phyloP scores from a whole-genome alignment of 192 early-diverging fungal species.

The Backusella westeae region DNA sequence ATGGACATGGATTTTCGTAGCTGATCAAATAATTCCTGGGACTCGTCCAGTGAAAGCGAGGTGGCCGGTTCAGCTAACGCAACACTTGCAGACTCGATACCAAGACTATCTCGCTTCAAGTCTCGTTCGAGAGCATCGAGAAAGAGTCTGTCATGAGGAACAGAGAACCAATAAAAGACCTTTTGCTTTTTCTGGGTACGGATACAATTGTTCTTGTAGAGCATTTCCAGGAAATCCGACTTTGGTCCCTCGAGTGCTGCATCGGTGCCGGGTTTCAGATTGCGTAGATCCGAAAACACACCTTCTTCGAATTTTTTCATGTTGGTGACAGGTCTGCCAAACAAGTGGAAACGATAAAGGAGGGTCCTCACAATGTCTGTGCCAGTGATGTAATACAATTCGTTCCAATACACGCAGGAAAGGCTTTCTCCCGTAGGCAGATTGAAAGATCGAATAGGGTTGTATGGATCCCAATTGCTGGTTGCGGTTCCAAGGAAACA shows the following conservation, averaged over 20 bases:
- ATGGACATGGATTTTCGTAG: slow-evolving; percentile 28
- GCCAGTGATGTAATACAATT: slow-evolving; percentile 91
- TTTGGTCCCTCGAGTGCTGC: slow-evolving; percentile 90
- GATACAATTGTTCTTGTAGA: slow-evolving; percentile 95
- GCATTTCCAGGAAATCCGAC: slow-evolving; percentile 89
- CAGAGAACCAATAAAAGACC: slow-evolving; percentile 97
- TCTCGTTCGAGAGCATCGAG: slow-evolving; percentile 95
- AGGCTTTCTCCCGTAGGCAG: slow-evolving; percentile 86
- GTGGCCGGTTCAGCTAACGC: slow-evolving; percentile 64
- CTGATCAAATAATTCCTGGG: slow-evolving; percentile 32
- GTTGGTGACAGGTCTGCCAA: slow-evolving; percentile 82
- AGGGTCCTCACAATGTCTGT: slow-evolving; percentile 95
- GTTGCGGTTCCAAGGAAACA: slow-evolving; percentile 66
- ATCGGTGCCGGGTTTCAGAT: slow-evolving; percentile 90
- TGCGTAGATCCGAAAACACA: slow-evolving; percentile 93
- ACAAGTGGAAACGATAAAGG: slow-evolving; percentile 87
- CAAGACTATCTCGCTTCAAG: slow-evolving; percentile 88
- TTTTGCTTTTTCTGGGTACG: slow-evolving; percentile 99
- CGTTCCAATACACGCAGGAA: slow-evolving; percentile 93
- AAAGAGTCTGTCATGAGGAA: slow-evolving; percentile 92
- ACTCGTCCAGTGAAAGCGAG: slow-evolving; percentile 38
- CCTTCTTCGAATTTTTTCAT: slow-evolving; percentile 99
- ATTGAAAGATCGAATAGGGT: slow-evolving; percentile 52
- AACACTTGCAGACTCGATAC: slow-evolving; percentile 77
- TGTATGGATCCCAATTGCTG: slow-evolving; percentile 55